Conservation (phyloP, 768 basidiomycete species). For the Tremella fuciformis region DNA sequence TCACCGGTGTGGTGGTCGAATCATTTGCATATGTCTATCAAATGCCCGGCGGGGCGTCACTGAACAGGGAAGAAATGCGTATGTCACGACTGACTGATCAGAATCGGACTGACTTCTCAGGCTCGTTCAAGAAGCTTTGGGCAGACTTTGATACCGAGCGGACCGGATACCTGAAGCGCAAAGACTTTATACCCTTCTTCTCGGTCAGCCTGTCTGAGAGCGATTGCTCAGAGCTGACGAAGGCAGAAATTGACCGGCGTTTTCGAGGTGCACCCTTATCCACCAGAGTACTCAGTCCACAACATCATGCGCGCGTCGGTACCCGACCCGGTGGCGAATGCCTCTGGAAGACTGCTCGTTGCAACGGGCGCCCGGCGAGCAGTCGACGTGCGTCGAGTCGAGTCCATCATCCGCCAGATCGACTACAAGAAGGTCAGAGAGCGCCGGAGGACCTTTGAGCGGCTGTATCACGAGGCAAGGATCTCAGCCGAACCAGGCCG, state of each 20-base stretch:
- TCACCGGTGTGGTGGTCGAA: conserved; percentile 93
- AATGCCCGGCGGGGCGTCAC: conserved; percentile 68
- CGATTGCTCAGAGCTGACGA: conserved; percentile 13
- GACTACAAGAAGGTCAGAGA: conserved; percentile 65
- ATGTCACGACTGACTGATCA: conserved; percentile 14
- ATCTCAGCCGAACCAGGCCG: conserved; percentile 67
- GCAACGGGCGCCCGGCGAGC: conserved; percentile 36
- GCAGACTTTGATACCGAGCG: conserved; percentile 73
- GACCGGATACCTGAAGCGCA: conserved; percentile 72
- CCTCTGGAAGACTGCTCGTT: conserved; percentile 28
- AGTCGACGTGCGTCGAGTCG: conserved; percentile 67
- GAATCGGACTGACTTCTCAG: conserved; percentile 17
- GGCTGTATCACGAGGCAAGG: conserved; percentile 81
- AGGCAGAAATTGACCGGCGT: conserved; percentile 73
- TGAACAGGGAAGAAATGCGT: conserved; percentile 88
- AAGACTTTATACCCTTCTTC: conserved; percentile 73
- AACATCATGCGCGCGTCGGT: conserved; percentile 61
- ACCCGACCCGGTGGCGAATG: conserved; percentile 39
- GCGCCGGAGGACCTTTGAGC: conserved; percentile 67
- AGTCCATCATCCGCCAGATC: conserved; percentile 61
- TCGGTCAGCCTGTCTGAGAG: conserved; percentile 57
- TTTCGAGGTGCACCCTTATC: conserved; percentile 85
- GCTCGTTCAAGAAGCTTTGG: conserved; percentile 89
- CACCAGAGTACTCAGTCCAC: conserved; percentile 62
- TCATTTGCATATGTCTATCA: conserved; percentile 96